These are phyloP conservation scores for Helotiales sp. DNA, from an alignment of 2,329 filamentous ascomycete species.

Conservation along the genomic window DNA sequence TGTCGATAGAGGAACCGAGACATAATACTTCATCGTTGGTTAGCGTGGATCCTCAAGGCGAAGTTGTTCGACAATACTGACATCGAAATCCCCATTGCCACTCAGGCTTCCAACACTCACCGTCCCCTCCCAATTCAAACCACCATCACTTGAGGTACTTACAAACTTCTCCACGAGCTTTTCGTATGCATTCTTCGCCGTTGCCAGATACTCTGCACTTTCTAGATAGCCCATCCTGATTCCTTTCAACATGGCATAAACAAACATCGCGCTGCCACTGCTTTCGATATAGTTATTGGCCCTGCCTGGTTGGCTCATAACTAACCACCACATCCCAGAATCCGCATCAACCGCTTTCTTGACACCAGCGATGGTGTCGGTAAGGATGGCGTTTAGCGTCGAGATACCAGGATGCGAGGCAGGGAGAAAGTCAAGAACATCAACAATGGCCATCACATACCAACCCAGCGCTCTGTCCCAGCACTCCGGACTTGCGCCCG, in stretches of 20 bases:
- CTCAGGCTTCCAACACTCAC: constrained; percentile 26
- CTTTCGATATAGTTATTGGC: constrained; percentile 41
- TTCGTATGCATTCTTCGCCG: constrained; percentile 23
- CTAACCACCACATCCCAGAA: constrained; percentile 41
- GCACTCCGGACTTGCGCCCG: constrained; percentile 39
- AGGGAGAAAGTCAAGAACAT: constrained; percentile 36
- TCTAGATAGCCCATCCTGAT: constrained; percentile 37
- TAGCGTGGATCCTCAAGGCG: no score
- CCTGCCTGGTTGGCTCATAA: constrained; percentile 33
- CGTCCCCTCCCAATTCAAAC: constrained; percentile 27
- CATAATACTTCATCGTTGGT: constrained; percentile 24
- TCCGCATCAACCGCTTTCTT: constrained; percentile 19
- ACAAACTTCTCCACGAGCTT: constrained; percentile 25
- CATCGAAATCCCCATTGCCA: constrained; percentile 24
- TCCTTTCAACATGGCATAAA: constrained; percentile 40
- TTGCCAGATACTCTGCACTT: constrained; percentile 10
- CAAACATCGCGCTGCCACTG: constrained; percentile 40
- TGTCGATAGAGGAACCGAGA: constrained; percentile 15
- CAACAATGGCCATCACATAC: constrained; percentile 40
- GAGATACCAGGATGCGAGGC: constrained; percentile 16
- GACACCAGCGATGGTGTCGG: constrained; percentile 16
- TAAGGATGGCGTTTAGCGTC: constrained; percentile 5
- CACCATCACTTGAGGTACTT: constrained; percentile 9
- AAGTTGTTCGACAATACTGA: constrained; percentile 9
- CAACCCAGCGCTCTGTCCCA: constrained; percentile 41